A percentile compares a stretch with the other conserved stretches of the same genome.
phyloP scores from a whole-genome alignment of 441 rosid species.

The Euphorbia celastroides region DNA sequence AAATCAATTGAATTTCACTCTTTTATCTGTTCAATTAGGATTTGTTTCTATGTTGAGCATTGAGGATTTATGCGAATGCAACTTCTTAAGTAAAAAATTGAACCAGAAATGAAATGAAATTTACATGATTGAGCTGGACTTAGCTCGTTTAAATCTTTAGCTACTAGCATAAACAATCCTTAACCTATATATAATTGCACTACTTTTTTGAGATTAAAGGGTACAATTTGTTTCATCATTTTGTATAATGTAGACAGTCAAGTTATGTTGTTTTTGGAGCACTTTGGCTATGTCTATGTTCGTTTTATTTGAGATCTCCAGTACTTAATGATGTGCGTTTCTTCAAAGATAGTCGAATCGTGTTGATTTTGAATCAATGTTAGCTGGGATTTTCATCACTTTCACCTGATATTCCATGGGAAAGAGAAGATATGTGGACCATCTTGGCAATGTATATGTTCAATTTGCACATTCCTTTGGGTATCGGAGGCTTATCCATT shows the following conservation, averaged over 20 bases:
- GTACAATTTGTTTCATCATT: constrained; percentile 9
- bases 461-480: constrained; percentile 75
- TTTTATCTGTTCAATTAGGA: not conserved
- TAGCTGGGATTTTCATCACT: constrained; percentile 49
- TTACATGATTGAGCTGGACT: too few species aligned
- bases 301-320: not conserved
- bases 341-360: not conserved
- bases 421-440: constrained; percentile 50
- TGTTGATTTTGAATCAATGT: constrained; percentile 1
- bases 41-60: not conserved
- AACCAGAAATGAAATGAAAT: too few species aligned
- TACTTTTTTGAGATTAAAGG: not conserved
- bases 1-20: not conserved
- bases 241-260: not conserved
- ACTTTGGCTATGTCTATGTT: not conserved
- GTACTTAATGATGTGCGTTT: too few species aligned
- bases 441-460: constrained; percentile 65
- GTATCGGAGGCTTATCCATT: constrained; percentile 73
- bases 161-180: too few species aligned
- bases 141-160: too few species aligned
- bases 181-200: too few species aligned
- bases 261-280: constrained; percentile 1
- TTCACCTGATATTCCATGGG: constrained; percentile 63
- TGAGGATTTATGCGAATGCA: constrained; percentile 3
- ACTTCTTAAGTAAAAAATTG: too few species aligned